These are phyloP conservation scores for Candida anglica DNA, from an alignment of 805 yeast genomes.

Conservation along the genomic window DNA sequence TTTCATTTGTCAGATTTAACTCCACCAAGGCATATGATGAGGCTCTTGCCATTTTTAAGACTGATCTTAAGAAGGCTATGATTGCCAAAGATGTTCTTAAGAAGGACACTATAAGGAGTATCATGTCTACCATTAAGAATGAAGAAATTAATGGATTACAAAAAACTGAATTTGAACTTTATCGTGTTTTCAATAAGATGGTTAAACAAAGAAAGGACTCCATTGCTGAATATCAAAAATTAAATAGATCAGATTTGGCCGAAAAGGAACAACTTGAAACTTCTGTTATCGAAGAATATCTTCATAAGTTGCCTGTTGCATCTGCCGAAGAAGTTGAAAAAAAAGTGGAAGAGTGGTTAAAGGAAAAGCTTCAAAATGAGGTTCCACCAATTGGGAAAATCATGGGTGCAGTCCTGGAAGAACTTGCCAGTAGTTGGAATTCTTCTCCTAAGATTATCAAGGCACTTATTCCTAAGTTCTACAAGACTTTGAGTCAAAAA, in stretches of 20 bases:
- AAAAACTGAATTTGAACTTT: constrained; percentile 16
- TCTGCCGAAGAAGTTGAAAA: constrained; percentile 36
- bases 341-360: constrained; percentile 12
- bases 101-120: constrained; percentile 19
- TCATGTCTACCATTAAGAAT: constrained; percentile 18
- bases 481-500: constrained; percentile 11
- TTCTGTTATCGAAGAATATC: constrained; percentile 36
- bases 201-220: constrained; percentile 49
- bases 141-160: constrained; percentile 19
- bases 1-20: constrained; percentile 8
- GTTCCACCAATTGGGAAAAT: constrained; percentile 3
- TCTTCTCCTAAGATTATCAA: constrained; percentile 15
- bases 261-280: constrained; percentile 49
- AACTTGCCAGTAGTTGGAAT: constrained; percentile 15
- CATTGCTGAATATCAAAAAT: constrained; percentile 41
- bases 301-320: constrained; percentile 43
- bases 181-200: constrained; percentile 27
- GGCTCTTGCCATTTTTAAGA: constrained; percentile 12
- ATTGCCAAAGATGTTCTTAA: constrained; percentile 14
- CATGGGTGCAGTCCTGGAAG: constrained; percentile 6
- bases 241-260: constrained; percentile 49
- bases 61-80: constrained; percentile 22
- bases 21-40: constrained; percentile 12
- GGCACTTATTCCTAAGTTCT: constrained; percentile 14
- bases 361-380: neutral